Percentiles rank a stretch among this genome's conserved stretches.
These are phyloP conservation scores for Zygoascus biomembranicola DNA, from an alignment of 805 yeast species.

Conservation along the genomic window DNA sequence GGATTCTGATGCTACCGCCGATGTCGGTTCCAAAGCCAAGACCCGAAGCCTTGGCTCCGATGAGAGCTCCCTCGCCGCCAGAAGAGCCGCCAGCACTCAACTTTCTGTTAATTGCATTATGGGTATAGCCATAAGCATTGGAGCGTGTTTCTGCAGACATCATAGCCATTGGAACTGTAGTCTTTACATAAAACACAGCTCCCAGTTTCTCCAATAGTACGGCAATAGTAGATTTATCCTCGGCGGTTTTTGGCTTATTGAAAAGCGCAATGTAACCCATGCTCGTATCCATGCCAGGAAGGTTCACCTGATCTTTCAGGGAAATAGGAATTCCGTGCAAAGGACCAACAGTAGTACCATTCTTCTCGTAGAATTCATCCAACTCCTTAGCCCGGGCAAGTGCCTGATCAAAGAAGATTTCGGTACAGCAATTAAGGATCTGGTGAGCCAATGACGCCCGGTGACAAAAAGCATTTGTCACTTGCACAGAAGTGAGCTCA, in stretches of 20 bases:
- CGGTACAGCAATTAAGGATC: conserved; percentile 33
- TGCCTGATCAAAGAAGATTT: conserved; percentile 48
- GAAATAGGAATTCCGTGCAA: conserved; percentile 63
- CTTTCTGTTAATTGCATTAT: conserved; percentile 37
- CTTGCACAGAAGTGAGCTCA: conserved; percentile 36
- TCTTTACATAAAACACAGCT: conserved; percentile 47
- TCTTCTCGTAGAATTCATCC: conserved; percentile 40
- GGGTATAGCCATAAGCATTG: conserved; percentile 38
- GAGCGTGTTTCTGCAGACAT: conserved; percentile 40
- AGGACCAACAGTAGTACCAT: conserved; percentile 49
- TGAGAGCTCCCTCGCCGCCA: conserved; percentile 48
- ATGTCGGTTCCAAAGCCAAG: conserved; percentile 49
- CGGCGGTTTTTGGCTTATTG: conserved; percentile 29
- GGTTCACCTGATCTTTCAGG: conserved; percentile 43
- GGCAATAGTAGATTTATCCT: conserved; percentile 32
- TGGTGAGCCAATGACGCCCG: conserved; percentile 53
- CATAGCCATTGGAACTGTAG: conserved; percentile 46
- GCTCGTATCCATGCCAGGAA: conserved; percentile 43
- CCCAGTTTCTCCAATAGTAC: conserved; percentile 37
- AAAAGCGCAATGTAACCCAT: conserved; percentile 32
- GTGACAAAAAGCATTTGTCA: conserved; percentile 47
- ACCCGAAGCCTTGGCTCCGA: conserved; percentile 37
- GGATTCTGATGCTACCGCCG: conserved; percentile 46
- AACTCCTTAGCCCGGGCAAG: conserved; percentile 46
- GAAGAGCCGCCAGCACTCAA: conserved; percentile 47